Evolutionary conservation across 2,329 filamentous ascomycete genomes (phyloP), one percentile per base, ranked within the genome.

Genomic region (Tolypocladium sp.): DNA sequence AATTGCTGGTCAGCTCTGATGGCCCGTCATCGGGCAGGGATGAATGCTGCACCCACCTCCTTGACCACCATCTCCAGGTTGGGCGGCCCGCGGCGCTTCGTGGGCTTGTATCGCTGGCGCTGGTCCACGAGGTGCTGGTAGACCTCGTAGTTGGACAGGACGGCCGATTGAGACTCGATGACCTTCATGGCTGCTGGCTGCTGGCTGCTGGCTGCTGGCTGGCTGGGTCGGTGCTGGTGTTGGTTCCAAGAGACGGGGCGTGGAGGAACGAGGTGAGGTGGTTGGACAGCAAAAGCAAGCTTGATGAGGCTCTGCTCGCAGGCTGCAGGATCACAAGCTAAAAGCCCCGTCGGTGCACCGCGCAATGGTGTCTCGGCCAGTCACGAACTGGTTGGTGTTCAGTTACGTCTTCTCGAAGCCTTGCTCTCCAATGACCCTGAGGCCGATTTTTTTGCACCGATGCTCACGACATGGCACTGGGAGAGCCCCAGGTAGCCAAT

Each of bases 71-170:
- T 84, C 66, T 85, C 81, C 3, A 86, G 75, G 63, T 87, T 87
- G 30, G 76, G 76, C 2, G 83, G 82, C 4, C 81, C 77, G 46
- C 79, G 76, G 20, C 77, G 79, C 62, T 80, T 80, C 57, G 76
- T 71, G 49, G 75, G 73, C 67, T 82, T 78, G 66, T 84, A 82
- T 55, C 76, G 74, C 58, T 76, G 72, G 57, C 78, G 78, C 67
- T 84, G 82, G 54, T 86, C 80, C 7, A 74, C 74, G 44, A 91
- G 73, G 65, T 90, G 87, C 59, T 81, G 77, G 66, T 86, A 86
- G 63, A 91, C 87, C 77, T 91, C 89, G 63, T 83, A 87, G 71
- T 91, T 91, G 70, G 85, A 84, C 67, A 92, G 77, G 49, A 87
- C 80, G 6, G 86, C 87, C 37, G 84, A 84, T 69, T 91, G 87